Base-by-base conservation (phyloP, 1,139 yeast species). In the Suhomyces terraborum region DNA sequence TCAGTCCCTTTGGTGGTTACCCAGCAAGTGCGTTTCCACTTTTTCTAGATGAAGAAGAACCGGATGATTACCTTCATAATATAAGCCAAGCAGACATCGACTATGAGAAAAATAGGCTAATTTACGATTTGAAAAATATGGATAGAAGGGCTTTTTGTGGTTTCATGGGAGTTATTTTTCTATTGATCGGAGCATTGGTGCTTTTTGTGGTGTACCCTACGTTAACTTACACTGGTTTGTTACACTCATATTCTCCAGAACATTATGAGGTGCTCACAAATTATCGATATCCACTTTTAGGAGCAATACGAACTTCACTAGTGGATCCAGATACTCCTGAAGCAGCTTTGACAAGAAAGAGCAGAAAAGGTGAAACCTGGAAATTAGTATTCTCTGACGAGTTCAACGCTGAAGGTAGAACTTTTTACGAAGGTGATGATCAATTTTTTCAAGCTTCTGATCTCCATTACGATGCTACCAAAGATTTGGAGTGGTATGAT, bases 401-500 rank as follows among this genome's bases (percentile, higher is more conserved):
- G 41, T 61, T 61, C 45, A 56, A 57, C 34, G 60, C 53, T 2
- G 64, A 56, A 35, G 66, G 66, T 1, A 43, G 66, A 23, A 60
- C 64, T 0, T 61, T 61, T 42, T 61, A 60, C 42, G 59, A 56
- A 6, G 65, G 62, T n/a, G 65, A 61, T 39, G 66, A 61, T 47
- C 66, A 61, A 45, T 61, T 61, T 38, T 61, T 60, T 50, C 52
- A 53, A 16, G 65, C 63, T 8, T 57, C 56, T 1, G 63, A 61
- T 42, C 34, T 61, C 23, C 58, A 61, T 43, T 61, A 61, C 42
- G 64, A 50, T 41, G 66, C 65, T 38, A 61, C 66, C 24, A 51
- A 55, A 31, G 66, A 61, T 40, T 55, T 61, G 51, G 66, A 61
- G 42, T 61, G 66, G 66, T 61, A 61, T 46, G 64, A 59, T 35